phyloP scores from a whole-genome alignment of 2,329 filamentous ascomycete genomes.

The Bipolaris victoriae region DNA sequence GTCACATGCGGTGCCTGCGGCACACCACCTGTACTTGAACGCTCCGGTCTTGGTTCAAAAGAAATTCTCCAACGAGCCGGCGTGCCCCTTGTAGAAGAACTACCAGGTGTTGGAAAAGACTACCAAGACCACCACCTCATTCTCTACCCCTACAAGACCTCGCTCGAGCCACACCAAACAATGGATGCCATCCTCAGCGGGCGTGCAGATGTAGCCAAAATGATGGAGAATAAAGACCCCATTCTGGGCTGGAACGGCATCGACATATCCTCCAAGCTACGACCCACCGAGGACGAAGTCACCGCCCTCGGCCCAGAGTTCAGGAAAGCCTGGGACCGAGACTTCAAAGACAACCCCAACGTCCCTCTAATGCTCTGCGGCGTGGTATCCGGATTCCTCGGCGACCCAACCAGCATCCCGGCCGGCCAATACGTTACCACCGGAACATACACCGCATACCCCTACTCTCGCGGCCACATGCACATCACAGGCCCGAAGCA shows the following conservation, averaged over 20 bases:
- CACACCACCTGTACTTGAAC: constrained; percentile 64
- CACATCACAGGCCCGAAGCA: constrained; percentile 61
- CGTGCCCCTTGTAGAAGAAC: constrained; percentile 61
- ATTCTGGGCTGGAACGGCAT: constrained; percentile 64
- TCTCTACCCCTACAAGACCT: constrained; percentile 60
- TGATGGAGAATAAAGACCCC: constrained; percentile 57
- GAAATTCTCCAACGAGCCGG: constrained; percentile 57
- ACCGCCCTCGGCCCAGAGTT: constrained; percentile 61
- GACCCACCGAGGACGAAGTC: constrained; percentile 61
- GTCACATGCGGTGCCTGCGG: constrained; percentile 59
- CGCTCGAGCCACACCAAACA: constrained; percentile 55
- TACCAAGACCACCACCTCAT: constrained; percentile 67
- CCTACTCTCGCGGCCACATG: constrained; percentile 65
- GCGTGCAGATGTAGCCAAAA: constrained; percentile 53
- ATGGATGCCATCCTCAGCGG: constrained; percentile 62
- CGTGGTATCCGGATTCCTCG: constrained; percentile 43
- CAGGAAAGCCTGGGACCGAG: constrained; percentile 60
- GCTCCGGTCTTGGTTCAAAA: constrained; percentile 65
- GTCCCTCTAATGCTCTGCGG: constrained; percentile 58
- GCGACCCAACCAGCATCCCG: constrained; percentile 38
- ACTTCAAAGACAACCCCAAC: constrained; percentile 57
- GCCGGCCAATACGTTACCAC: constrained; percentile 60
- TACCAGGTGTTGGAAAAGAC: constrained; percentile 68
- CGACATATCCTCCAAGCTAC: constrained; percentile 63
- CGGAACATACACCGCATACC: constrained; percentile 63